phyloP scores from a whole-genome alignment of 495 filamentous ascomycete species.

The Penicillium taxi region DNA sequence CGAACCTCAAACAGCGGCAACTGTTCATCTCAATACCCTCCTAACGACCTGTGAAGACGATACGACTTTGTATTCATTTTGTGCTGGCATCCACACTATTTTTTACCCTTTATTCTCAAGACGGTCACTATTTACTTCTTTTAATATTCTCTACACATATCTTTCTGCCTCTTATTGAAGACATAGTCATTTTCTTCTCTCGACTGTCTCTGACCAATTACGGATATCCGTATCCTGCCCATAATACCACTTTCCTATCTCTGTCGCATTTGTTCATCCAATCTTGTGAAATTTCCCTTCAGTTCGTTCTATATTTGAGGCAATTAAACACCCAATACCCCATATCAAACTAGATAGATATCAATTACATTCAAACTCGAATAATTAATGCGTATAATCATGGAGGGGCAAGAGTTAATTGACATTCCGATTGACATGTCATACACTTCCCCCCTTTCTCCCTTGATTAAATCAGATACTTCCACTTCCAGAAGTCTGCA shows the following conservation, averaged over 20 bases:
- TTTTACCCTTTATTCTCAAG: constrained; percentile 3
- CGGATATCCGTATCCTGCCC: too few species aligned
- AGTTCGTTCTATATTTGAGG: too few species aligned
- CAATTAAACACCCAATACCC: too few species aligned
- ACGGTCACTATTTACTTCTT: constrained; percentile 6
- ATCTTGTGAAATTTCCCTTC: too few species aligned
- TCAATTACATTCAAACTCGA: background rate
- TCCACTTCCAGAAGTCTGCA: constrained; percentile 1
- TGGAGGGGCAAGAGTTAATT: constrained; percentile 8
- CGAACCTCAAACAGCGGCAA: constrained; percentile 3
- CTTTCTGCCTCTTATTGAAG: too few species aligned
- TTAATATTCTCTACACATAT: constrained; percentile 15
- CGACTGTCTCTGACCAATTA: too few species aligned
- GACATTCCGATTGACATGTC: constrained; percentile 16
- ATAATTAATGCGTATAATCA: constrained; percentile 8
- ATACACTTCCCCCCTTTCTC: constrained; percentile 4
- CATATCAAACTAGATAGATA: background rate
- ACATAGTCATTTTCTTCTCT: constrained; percentile 1
- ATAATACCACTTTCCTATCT: too few species aligned
- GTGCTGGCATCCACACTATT: background rate
- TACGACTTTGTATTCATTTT: constrained; percentile 10
- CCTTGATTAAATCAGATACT: constrained; percentile 10
- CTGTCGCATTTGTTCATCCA: too few species aligned
- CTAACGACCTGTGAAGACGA: constrained; percentile 17
- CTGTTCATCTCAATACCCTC: constrained; percentile 5